Base-by-base conservation (phyloP, 169 alveolate genomes). In the Amoebophrya sp. region DNA sequence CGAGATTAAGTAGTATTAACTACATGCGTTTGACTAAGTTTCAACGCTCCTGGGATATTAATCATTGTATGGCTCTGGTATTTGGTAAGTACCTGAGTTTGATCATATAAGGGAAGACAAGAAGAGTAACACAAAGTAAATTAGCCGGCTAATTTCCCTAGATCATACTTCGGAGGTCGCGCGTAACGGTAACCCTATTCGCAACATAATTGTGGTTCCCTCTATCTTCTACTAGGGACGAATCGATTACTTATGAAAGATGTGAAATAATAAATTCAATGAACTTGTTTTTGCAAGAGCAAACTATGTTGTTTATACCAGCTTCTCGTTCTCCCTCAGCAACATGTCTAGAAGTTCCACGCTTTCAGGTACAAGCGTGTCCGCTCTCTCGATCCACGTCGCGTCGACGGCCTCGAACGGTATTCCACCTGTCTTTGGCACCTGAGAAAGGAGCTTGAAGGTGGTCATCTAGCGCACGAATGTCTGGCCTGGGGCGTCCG, bases 401-500 rank as follows among this genome's bases (percentile, higher is more conserved):
- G 83, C 83, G 26, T 65, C 36, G 83, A 65, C 38, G 83, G 83
- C n/a, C 33, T 65, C 36, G 83, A 65, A 36, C 83, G 83, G 36
- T 65, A 65, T 36, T 6, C 33, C 83, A 65, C 83, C 83, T 65
- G 83, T 18, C 26, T 65, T 29, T 65, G 83, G 83, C 83, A 65
- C 83, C n/a, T 65, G 83, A 29, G 83, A 29, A 65, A 65, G 83
- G 83, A 65, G 83, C 83, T 65, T 29, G 83, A 65, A 36, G 18
- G 83, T 18, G 83, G 39, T 29, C 33, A 65, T 36, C 83, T 65
- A 36, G 83, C 83, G 83, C 83, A 65, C 83, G 83, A 65, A 36
- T 65, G 83, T 65, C 83, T 65, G 39, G 2, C 83, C 38, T 65
- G 83, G 83, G 83, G 83, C 33, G 83, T 65, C 38, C 83, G 83